phyloP scores from a whole-genome alignment of 2,329 filamentous ascomycete genomes.

The Neopestalotiopsis sp. region DNA sequence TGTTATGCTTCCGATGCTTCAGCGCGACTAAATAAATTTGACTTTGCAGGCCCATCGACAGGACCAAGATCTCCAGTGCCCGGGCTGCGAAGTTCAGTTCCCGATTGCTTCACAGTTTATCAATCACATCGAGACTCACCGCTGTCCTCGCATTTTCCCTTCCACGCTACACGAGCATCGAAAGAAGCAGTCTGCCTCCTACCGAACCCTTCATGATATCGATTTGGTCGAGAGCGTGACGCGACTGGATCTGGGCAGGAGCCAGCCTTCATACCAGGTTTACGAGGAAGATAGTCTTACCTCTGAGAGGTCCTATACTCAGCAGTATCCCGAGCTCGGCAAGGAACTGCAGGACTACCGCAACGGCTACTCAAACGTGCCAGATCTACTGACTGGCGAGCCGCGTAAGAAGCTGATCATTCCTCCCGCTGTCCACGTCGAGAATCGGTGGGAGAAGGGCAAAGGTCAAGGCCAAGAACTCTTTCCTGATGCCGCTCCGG shows the following conservation, averaged over 20 bases:
- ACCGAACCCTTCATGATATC: slow-evolving; percentile 17
- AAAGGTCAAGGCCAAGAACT: slow-evolving; percentile 28
- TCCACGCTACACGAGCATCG: slow-evolving; percentile 39
- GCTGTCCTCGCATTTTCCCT: slow-evolving; percentile 43
- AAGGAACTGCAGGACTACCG: slow-evolving; percentile 24
- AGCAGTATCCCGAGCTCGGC: slow-evolving; percentile 6
- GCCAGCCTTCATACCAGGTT: background rate
- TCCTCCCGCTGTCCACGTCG: background rate
- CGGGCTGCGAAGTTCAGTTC: slow-evolving; percentile 49
- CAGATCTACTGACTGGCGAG: slow-evolving; percentile 25
- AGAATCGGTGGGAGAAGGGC: slow-evolving; percentile 27
- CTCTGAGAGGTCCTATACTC: slow-evolving; percentile 2
- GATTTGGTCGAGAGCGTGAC: slow-evolving; percentile 6
- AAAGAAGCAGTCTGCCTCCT: slow-evolving; percentile 42
- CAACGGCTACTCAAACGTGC: slow-evolving; percentile 25
- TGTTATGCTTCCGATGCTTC: background rate
- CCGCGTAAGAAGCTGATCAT: slow-evolving; percentile 15
- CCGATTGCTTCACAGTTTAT: slow-evolving; percentile 43
- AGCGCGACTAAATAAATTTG: background rate
- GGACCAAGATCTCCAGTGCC: slow-evolving; percentile 49
- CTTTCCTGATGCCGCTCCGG: slow-evolving; percentile 29
- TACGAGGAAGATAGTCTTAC: slow-evolving; percentile 1
- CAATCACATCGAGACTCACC: slow-evolving; percentile 48
- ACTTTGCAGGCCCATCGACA: slow-evolving; percentile 37
- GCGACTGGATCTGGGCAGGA: background rate